Base-by-base conservation (phyloP, 129 eudicot species). In the Ambrosia artemisiifolia region DNA sequence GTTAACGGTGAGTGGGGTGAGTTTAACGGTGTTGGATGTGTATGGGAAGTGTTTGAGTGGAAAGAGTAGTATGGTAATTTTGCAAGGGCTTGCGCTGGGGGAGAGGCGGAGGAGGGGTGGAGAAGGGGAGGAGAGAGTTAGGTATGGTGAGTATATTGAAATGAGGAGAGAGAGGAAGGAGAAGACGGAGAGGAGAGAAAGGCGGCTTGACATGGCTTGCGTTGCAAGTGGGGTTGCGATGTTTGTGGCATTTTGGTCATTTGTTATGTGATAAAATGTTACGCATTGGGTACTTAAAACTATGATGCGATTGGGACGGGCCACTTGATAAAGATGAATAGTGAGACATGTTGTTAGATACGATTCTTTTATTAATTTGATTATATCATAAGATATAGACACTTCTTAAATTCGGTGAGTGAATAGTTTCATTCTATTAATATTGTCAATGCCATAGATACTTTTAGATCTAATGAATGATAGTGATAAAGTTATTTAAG, bases 171-270 rank as follows among this genome's bases (percentile, higher is more conserved):
- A 51, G 75, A 80, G 71, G 16, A 80, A 69, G 5, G 80, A 74
- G 77, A 57, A 32, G 38, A 75, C 3, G 60, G 84, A 80, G 77
- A 69, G 67, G 69, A 63, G 63, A 69, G 84, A 80, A 68, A 69
- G 77, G 47, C 57, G 84, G 62, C 62, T 75, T 24, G 84, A 80
- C 10, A 40, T 75, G 73, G 76, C 33, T 17, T 80, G 67, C 11
- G 68, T 80, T 11, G 84, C 77, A 1, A 16, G 84, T 34, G 84
- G 84, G 51, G 33, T 80, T 33, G 60, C 33, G 1, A 30, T 80
- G 11, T 69, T 80, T n/a, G 36, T 80, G 80, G 80, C 72, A 70
- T 80, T 80, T 75, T 80, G 77, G 71, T 62, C 80, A 62, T 70
- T 74, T 69, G 67, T 60, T 10, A 57, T 80, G 7, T 75, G 17